Evolutionary conservation across 768 basidiomycete genomes (phyloP).

Genomic region (Gautieria morchelliformis): DNA sequence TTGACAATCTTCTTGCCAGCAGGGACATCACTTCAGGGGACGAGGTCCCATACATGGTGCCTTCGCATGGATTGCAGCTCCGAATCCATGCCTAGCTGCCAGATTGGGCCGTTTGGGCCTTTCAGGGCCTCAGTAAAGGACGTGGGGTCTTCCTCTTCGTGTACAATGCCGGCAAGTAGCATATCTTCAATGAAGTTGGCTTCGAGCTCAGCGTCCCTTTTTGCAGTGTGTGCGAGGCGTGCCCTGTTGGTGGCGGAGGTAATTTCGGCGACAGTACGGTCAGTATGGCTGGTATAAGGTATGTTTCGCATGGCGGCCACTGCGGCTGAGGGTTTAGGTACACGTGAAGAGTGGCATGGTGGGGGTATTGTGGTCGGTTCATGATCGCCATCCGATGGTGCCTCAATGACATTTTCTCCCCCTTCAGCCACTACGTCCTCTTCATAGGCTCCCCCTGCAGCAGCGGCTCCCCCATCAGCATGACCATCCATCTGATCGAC

Average conservation of each 20-base stretch:
- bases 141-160: constrained; percentile 13
- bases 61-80: no score
- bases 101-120: no score
- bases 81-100: background rate
- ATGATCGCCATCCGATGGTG: no score
- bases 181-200: constrained; percentile 7
- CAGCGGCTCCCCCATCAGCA: background rate
- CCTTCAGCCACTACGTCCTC: no score
- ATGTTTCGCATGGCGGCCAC: background rate
- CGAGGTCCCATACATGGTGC: no score
- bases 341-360: background rate
- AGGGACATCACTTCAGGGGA: background rate
- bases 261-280: background rate
- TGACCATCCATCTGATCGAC: no score
- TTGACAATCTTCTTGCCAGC: constrained; percentile 15
- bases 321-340: background rate
- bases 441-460: no score
- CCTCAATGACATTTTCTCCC: no score
- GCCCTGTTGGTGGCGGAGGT: background rate
- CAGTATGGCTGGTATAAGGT: background rate
- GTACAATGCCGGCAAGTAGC: constrained; percentile 12
- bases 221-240: background rate
- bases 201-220: background rate
- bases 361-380: background rate
- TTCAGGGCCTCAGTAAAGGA: constrained; percentile 14